A percentile compares a stretch with the other conserved stretches of the same genome.
Conservation (phyloP, 495 filamentous ascomycete genomes). For the Podospora appendiculata region DNA sequence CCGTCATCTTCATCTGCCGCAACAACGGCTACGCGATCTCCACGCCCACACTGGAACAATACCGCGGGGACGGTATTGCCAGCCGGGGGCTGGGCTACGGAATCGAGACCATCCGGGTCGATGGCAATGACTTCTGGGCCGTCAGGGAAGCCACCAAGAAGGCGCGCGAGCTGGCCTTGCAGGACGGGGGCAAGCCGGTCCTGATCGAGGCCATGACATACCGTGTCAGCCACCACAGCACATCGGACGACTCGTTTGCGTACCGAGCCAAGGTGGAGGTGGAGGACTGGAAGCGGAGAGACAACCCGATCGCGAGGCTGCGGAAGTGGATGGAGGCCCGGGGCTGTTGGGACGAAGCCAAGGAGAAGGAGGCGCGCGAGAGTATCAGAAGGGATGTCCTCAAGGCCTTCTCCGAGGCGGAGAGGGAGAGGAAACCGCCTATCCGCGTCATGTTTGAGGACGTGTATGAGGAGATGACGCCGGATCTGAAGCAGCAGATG, state of each 20-base stretch:
- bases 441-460: slow-evolving; percentile 75
- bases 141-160: slow-evolving; percentile 76
- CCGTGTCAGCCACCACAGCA: slow-evolving; percentile 94
- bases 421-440: slow-evolving; percentile 81
- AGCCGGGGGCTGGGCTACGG: slow-evolving; percentile 93
- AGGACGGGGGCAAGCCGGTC: slow-evolving; percentile 70
- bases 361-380: slow-evolving; percentile 66
- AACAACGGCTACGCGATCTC: slow-evolving; percentile 98
- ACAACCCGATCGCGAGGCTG: slow-evolving; percentile 87
- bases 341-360: slow-evolving; percentile 74
- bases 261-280: slow-evolving; percentile 93
- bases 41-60: slow-evolving; percentile 92
- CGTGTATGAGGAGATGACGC: slow-evolving; percentile 80
- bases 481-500: slow-evolving; percentile 75
- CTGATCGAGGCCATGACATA: slow-evolving; percentile 97
- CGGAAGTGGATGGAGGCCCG: slow-evolving; percentile 86
- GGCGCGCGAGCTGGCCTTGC: slow-evolving; percentile 69
- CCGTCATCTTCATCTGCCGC: slow-evolving; percentile 88
- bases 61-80: slow-evolving; percentile 94
- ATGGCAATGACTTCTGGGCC: slow-evolving; percentile 96
- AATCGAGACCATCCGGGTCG: slow-evolving; percentile 92
- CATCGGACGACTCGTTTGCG: slow-evolving; percentile 93
- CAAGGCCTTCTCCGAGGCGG: slow-evolving; percentile 77
- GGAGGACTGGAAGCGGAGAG: slow-evolving; percentile 93
- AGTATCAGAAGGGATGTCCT: slow-evolving; percentile 64